These are phyloP conservation scores for Poa pratensis DNA, from an alignment of 176 grass and related monocot genomes.

Conservation along the genomic window DNA sequence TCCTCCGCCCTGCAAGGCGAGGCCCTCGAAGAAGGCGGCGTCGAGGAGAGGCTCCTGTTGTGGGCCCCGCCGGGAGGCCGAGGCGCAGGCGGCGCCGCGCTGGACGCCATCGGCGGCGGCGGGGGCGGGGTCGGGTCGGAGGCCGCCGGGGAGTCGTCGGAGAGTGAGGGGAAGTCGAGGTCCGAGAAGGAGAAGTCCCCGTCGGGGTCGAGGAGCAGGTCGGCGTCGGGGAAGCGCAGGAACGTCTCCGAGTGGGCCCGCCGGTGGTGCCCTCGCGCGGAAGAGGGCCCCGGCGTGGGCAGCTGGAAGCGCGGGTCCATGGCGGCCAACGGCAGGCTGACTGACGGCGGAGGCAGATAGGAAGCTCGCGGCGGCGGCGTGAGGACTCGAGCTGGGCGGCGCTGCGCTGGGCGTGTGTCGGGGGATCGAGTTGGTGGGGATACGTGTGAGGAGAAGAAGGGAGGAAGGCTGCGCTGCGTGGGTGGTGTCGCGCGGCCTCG, in stretches of 20 bases:
- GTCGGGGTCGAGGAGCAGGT: constrained; percentile 84
- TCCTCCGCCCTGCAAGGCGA: constrained; percentile 55
- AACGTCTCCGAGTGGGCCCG: constrained; percentile 86
- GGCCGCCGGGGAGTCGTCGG: constrained; percentile 69
- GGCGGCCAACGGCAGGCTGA: not conserved
- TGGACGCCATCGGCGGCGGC: not conserved
- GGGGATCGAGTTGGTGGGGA: constrained; percentile 24
- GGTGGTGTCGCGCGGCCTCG: not conserved
- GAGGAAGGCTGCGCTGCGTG: not conserved
- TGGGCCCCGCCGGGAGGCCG: constrained; percentile 52
- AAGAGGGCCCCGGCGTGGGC: constrained; percentile 38
- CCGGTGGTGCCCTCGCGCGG: constrained; percentile 59
- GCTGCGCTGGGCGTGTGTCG: not conserved
- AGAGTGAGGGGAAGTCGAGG: constrained; percentile 88
- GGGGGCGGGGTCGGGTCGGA: constrained; percentile 51
- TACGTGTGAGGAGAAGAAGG: constrained; percentile 43
- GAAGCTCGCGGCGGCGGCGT: not conserved
- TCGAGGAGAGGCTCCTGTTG: constrained; percentile 86
- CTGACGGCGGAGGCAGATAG: not conserved
- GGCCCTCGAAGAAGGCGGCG: constrained; percentile 77
- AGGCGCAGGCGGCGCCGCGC: constrained; percentile 14
- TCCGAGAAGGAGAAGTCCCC: constrained; percentile 89
- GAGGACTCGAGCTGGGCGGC: not conserved
- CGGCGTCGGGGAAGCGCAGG: constrained; percentile 77
- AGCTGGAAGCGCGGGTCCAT: constrained; percentile 62